Conservation (phyloP, 1,139 yeast species). For the Geotrichum citri-aurantii region DNA sequence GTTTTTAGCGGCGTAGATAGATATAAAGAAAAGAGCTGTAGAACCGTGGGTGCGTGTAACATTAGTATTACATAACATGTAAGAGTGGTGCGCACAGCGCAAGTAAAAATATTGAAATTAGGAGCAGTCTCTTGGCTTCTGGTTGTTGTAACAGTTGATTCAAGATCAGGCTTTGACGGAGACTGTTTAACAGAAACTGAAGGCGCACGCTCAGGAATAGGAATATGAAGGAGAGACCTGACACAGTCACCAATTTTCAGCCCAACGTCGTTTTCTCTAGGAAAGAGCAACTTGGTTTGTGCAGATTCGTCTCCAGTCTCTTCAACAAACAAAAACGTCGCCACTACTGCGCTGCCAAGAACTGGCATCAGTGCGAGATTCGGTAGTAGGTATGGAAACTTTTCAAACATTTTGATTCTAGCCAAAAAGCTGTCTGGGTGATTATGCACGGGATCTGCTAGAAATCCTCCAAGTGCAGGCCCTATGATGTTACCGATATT, state of each 20-base stretch:
- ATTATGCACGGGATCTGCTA: slow-evolving; percentile 35
- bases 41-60: slow-evolving; percentile 48
- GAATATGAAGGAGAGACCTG: slow-evolving; percentile 3
- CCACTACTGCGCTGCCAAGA: slow-evolving; percentile 36
- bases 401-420: slow-evolving; percentile 33
- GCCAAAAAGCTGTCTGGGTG: slow-evolving; percentile 21
- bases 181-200: not conserved
- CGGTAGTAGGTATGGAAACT: slow-evolving; percentile 54
- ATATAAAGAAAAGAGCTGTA: slow-evolving; percentile 55
- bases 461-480: slow-evolving; percentile 39
- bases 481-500: slow-evolving; percentile 53
- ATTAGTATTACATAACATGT: slow-evolving; percentile 34
- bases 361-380: slow-evolving; percentile 48
- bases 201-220: slow-evolving; percentile 2
- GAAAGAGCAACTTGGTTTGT: slow-evolving; percentile 40
- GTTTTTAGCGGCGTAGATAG: slow-evolving; percentile 45
- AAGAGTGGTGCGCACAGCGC: slow-evolving; percentile 28
- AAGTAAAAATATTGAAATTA: slow-evolving; percentile 22
- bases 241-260: slow-evolving; percentile 30
- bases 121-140: not conserved
- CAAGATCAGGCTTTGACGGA: not conserved
- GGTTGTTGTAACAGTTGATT: not conserved
- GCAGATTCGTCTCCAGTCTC: slow-evolving; percentile 42
- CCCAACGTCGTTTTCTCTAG: slow-evolving; percentile 45
- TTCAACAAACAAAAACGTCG: slow-evolving; percentile 48